Conservation (phyloP, 2,329 filamentous ascomycete genomes). For the Fusarium sp. region DNA sequence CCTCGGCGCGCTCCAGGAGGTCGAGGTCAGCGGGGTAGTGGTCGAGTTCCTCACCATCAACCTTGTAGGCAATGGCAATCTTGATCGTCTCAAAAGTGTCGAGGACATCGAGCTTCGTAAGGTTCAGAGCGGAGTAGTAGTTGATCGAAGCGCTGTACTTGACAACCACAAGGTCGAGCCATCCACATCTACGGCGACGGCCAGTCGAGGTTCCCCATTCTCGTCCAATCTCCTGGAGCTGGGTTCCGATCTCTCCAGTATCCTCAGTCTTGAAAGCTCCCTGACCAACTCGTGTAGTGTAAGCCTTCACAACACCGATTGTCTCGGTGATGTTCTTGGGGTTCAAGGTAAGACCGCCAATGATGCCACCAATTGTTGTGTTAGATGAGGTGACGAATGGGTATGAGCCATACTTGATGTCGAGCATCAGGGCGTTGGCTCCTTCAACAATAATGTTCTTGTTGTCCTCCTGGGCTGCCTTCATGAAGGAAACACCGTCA, state of each 20-base stretch:
- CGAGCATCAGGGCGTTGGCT: conserved; percentile 19
- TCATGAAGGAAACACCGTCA: conserved; percentile 10
- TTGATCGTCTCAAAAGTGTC: conserved; percentile 29
- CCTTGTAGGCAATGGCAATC: conserved; percentile 20
- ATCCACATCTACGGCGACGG: conserved; percentile 20
- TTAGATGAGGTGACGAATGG: conserved; percentile 5
- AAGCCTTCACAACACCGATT: conserved; percentile 14
- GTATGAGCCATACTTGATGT: conserved; percentile 11
- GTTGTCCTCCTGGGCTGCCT: conserved; percentile 5
- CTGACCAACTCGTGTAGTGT: conserved; percentile 6
- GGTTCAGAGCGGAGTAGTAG: conserved; percentile 13
- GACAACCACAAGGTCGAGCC: conserved; percentile 21
- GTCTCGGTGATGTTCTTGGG: conserved; percentile 11
- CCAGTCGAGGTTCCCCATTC: conserved; percentile 16
- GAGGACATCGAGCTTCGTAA: conserved; percentile 26
- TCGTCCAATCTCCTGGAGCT: conserved; percentile 14
- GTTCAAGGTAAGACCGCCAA: conserved; percentile 4
- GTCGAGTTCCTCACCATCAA: conserved; percentile 18
- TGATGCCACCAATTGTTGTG: conserved; percentile 20
- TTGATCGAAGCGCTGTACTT: conserved; percentile 21
- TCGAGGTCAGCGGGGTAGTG: conserved; percentile 14
- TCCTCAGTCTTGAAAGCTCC: conserved; percentile 18
- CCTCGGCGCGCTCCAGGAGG: conserved; percentile 4
- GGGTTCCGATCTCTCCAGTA: conserved; percentile 3
- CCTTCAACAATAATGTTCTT: conserved; percentile 10